Evolutionary conservation across 176 grass and related monocot species (phyloP).

Genomic region (Zoysia pacifica): DNA sequence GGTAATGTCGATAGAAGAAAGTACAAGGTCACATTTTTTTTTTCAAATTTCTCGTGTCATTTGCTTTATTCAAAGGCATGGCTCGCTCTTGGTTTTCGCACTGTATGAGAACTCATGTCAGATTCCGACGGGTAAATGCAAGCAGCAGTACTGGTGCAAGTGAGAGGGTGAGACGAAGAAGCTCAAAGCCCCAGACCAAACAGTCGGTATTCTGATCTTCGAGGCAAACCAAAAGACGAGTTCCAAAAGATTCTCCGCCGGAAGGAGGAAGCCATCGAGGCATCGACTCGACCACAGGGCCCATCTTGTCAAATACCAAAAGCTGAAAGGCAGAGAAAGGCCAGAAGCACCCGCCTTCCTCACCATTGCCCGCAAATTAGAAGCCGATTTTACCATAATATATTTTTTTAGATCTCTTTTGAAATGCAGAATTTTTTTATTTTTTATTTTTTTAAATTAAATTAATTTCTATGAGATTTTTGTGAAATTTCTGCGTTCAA

Average conservation of each 20-base stretch:
- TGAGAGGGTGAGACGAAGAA: neutral
- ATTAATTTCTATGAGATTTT: too few relatives aligned
- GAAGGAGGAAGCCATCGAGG: slow-evolving; percentile 39
- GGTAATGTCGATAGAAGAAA: too few relatives aligned
- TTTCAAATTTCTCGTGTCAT: too few relatives aligned
- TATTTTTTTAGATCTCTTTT: neutral
- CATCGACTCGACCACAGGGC: slow-evolving; percentile 16
- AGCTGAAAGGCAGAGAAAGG: slow-evolving; percentile 15
- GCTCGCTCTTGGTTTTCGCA: neutral
- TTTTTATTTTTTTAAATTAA: too few relatives aligned
- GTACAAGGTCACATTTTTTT: too few relatives aligned
- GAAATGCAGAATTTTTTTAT: too few relatives aligned
- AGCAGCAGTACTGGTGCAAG: neutral
- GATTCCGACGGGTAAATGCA: slow-evolving; percentile 27
- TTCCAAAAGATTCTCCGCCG: slow-evolving; percentile 56
- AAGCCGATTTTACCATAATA: neutral
- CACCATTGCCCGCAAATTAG: neutral
- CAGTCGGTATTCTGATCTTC: slow-evolving; percentile 23
- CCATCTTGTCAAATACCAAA: slow-evolving; percentile 55
- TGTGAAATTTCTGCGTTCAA: too few relatives aligned
- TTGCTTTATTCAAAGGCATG: too few relatives aligned
- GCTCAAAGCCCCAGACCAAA: slow-evolving; percentile 16
- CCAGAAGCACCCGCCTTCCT: neutral
- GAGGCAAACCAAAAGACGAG: slow-evolving; percentile 19
- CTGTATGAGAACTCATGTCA: neutral